Percentiles rank a stretch among this genome's conserved stretches.
phyloP scores from a whole-genome alignment of 2,329 filamentous ascomycete genomes.

The Penicillium sumatraense region DNA sequence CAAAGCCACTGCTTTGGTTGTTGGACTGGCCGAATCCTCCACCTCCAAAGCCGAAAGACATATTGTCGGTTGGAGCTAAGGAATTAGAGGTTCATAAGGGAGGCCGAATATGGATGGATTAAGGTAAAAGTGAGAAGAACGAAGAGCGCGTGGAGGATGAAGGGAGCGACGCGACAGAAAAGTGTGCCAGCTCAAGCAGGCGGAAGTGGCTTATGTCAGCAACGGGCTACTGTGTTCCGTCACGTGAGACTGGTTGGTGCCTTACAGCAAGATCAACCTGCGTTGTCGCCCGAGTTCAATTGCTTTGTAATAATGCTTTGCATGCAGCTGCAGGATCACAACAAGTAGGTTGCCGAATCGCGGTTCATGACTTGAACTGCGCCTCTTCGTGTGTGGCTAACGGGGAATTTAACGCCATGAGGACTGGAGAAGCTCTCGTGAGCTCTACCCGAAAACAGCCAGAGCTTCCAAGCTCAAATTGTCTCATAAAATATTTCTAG shows the following conservation, averaged over 20 bases:
- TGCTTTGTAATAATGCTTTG: neutral
- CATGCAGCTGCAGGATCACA: neutral
- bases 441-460: constrained; percentile 2
- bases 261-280: constrained; percentile 9
- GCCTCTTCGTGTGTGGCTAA: neutral
- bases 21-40: constrained; percentile 66
- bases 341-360: neutral
- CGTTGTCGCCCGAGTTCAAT: constrained; percentile 1
- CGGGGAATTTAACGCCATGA: neutral
- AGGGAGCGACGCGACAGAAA: constrained; percentile 32
- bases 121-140: constrained; percentile 6
- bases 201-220: constrained; percentile 22
- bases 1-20: constrained; percentile 49
- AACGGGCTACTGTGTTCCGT: constrained; percentile 21
- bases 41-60: constrained; percentile 55
- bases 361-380: neutral
- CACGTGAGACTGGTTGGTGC: constrained; percentile 24
- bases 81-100: constrained; percentile 32
- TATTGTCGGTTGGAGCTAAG: constrained; percentile 33
- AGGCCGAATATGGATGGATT: constrained; percentile 6
- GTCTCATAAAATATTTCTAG: neutral
- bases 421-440: neutral
- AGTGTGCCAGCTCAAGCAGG: constrained; percentile 19
- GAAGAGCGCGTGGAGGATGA: constrained; percentile 25
- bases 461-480: neutral